Base-by-base conservation (phyloP, 805 yeast species). In the Pichia nanzhaoensis region DNA sequence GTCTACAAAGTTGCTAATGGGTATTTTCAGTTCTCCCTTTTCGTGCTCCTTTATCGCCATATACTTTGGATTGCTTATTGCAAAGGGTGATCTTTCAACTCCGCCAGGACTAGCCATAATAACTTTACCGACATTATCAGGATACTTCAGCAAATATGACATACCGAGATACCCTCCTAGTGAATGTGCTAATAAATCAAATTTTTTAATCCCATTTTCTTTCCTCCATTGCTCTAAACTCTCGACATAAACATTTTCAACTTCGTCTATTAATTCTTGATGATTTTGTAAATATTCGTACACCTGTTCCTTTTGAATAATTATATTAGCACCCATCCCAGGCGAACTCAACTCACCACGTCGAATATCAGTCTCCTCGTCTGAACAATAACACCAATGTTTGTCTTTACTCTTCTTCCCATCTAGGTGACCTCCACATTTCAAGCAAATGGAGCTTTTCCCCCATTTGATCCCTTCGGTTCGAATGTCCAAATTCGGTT, bases 81-180 rank as follows among this genome's bases (percentile, higher is more conserved):
- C 80, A 56, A 71, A 78, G 0, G 83, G 73, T 39, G 77, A 77
- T 37, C 86, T 68, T 54, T 86, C 95, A 17, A 85, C 78, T 0
- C 95, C 95, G 0, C 83, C 84, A 0, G 95, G 95, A 12, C 88
- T 80, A 3, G 82, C 73, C 20, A 85, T 65, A 2, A 83, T 67
- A 51, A 86, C 62, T 47, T 74, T 73, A 14, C 70, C 63, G 6
- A 86, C 68, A 4, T 69, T 58, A 0, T 73, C 58, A 0, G 89
- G 87, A 54, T 81, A 71, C 49, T 68, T 75, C 36, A 78, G 56
- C 2, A 84, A 70, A 58, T 82, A 85, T 6, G 80, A 74, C 40
- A 76, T 75, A 0, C 86, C 75, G 10, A 46, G 10, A 54, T 83
- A 81, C 0, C 88, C 93, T 28, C 95, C 95, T 51, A 77, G 78